Conservation (phyloP, 352 stramenopile species). For the Pythium phragmitis region DNA sequence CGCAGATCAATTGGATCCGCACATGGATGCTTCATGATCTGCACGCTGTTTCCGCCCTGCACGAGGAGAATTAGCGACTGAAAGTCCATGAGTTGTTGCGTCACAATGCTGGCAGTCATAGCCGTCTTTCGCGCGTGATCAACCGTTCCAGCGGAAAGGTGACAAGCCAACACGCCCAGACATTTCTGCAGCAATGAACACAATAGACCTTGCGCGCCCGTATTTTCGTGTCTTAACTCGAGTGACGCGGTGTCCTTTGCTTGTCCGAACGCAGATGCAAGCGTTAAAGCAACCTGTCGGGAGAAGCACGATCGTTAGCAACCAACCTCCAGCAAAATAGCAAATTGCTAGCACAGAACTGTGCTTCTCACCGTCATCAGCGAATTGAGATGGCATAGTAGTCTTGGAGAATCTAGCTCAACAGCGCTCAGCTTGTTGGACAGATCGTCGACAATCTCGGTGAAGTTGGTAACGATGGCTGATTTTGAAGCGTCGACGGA, state of each 20-base stretch:
- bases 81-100: slow-evolving; percentile 36
- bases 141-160: slow-evolving; percentile 43
- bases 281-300: slow-evolving; percentile 20
- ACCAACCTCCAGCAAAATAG: neutral
- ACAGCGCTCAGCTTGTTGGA: slow-evolving; percentile 33
- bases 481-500: slow-evolving; percentile 5
- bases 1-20: slow-evolving; percentile 59
- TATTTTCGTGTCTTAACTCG: slow-evolving; percentile 1
- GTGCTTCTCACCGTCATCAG: slow-evolving; percentile 33
- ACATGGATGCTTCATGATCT: slow-evolving; percentile 44
- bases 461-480: slow-evolving; percentile 24
- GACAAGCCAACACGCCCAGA: slow-evolving; percentile 47
- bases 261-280: slow-evolving; percentile 19
- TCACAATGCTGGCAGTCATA: slow-evolving; percentile 33
- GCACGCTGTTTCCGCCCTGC: slow-evolving; percentile 43
- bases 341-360: slow-evolving; percentile 23
- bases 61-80: slow-evolving; percentile 68
- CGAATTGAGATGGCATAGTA: slow-evolving; percentile 23
- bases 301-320: neutral
- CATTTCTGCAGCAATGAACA: slow-evolving; percentile 31
- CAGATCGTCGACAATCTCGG: slow-evolving; percentile 41
- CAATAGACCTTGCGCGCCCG: neutral
- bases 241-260: slow-evolving; percentile 10
- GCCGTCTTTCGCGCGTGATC: slow-evolving; percentile 37
- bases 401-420: slow-evolving; percentile 25